phyloP scores from a whole-genome alignment of 345 rosid species.

The Cochlearia excelsa region DNA sequence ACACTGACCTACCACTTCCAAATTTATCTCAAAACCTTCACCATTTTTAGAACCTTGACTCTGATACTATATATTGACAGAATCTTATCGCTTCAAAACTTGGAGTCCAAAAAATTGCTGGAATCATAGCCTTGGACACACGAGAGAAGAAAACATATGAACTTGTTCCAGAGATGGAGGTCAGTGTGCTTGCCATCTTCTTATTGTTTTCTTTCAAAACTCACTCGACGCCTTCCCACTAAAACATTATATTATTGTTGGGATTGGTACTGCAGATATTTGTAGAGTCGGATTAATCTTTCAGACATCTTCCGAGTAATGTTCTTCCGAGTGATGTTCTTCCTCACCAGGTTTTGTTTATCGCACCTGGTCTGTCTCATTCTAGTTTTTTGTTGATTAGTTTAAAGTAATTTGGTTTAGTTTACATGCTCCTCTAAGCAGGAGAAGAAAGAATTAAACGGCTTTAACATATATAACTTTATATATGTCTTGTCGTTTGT shows the following conservation, averaged over 20 bases:
- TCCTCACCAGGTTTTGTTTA: slow-evolving; percentile 29
- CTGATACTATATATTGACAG: slow-evolving; percentile 40
- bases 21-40: slow-evolving; percentile 2
- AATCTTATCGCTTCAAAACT: slow-evolving; percentile 75
- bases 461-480: too few species aligned
- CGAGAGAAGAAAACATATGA: slow-evolving; percentile 60
- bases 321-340: neutral
- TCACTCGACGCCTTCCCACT: neutral
- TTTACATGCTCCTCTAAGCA: too few species aligned
- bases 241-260: neutral
- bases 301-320: slow-evolving; percentile 2
- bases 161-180: slow-evolving; percentile 84
- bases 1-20: slow-evolving; percentile 2
- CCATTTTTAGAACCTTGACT: slow-evolving; percentile 2
- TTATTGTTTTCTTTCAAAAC: too few species aligned
- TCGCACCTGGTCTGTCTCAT: slow-evolving; percentile 31
- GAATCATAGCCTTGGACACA: slow-evolving; percentile 69
- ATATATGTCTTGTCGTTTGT: too few species aligned
- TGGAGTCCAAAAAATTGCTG: slow-evolving; percentile 78
- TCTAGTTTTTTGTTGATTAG: slow-evolving; percentile 13
- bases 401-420: slow-evolving; percentile 4
- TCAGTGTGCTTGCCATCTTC: slow-evolving; percentile 32
- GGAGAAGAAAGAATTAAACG: too few species aligned
- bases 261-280: slow-evolving; percentile 31
- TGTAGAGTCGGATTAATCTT: slow-evolving; percentile 23